These are phyloP conservation scores for Mycosarcoma maydis DNA, from an alignment of 1,284 basidiomycete species.

Conservation along the genomic window DNA sequence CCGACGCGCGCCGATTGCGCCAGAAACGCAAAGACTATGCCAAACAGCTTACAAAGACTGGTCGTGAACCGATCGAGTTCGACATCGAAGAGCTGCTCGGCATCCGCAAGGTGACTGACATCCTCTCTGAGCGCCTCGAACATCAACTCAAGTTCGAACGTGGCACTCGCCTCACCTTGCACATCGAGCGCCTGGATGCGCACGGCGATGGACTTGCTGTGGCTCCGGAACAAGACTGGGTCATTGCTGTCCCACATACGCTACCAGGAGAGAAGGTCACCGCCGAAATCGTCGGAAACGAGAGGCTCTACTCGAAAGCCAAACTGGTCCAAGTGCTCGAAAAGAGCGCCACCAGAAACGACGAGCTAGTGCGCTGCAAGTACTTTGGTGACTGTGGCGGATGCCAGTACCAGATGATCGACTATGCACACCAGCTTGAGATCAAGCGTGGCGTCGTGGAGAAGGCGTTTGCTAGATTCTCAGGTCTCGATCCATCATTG, in stretches of 20 bases:
- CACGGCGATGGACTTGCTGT: constrained; percentile 64
- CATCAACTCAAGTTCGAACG: constrained; percentile 49
- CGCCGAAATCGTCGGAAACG: constrained; percentile 50
- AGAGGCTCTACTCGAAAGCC: constrained; percentile 56
- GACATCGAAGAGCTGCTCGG: constrained; percentile 62
- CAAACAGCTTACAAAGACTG: constrained; percentile 57
- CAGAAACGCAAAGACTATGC: constrained; percentile 58
- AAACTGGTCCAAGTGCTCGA: constrained; percentile 49
- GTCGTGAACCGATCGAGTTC: constrained; percentile 62
- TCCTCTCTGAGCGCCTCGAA: constrained; percentile 51
- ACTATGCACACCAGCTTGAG: constrained; percentile 84
- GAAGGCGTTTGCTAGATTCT: constrained; percentile 74
- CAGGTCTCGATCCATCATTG: constrained; percentile 70
- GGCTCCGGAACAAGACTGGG: constrained; percentile 53
- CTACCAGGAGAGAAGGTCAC: constrained; percentile 60
- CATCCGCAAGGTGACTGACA: constrained; percentile 43
- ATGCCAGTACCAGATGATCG: constrained; percentile 71
- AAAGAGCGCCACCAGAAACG: constrained; percentile 25
- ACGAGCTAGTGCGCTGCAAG: constrained; percentile 57
- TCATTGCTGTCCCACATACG: constrained; percentile 59
- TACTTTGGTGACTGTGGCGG: constrained; percentile 66
- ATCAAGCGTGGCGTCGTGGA: constrained; percentile 88
- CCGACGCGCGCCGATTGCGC: constrained; percentile 44
- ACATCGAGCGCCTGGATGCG: constrained; percentile 58
- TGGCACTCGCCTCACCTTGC: constrained; percentile 47